These are phyloP conservation scores for Kwoniella sp. DNA, from an alignment of 768 basidiomycete genomes.

Conservation along the genomic window DNA sequence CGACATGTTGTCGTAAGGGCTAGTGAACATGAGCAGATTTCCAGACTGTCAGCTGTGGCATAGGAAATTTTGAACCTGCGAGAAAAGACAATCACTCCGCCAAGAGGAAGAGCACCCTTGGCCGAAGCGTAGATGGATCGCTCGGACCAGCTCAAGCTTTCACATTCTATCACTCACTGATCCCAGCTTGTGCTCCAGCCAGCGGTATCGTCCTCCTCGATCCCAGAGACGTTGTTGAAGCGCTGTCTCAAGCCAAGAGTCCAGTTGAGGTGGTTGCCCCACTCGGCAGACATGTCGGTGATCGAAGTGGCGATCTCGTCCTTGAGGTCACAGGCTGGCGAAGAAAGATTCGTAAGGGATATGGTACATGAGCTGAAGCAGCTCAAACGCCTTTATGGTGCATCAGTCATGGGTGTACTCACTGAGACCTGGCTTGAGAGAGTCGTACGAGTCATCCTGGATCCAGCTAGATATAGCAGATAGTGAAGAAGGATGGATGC, in stretches of 20 bases:
- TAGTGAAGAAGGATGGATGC: not conserved
- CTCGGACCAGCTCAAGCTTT: too few relatives aligned
- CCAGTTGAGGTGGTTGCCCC: constrained; percentile 32
- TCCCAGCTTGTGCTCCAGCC: constrained; percentile 44
- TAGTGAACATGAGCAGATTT: not conserved
- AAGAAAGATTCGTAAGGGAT: not conserved
- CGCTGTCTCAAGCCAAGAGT: constrained; percentile 18
- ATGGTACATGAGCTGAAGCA: not conserved
- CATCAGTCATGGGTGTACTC: not conserved
- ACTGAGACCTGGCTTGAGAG: constrained; percentile 37
- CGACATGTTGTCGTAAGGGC: constrained; percentile 43
- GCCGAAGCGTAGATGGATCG: too few relatives aligned
- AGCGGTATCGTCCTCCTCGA: constrained; percentile 33
- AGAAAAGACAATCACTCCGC: too few relatives aligned
- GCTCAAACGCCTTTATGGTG: not conserved
- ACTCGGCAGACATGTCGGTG: constrained; percentile 18
- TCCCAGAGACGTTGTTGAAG: constrained; percentile 42
- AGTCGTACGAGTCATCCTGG: constrained; percentile 37
- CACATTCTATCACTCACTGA: constrained; percentile 38
- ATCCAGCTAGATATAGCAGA: constrained; percentile 6
- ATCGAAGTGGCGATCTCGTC: constrained; percentile 20
- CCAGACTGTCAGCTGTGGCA: not conserved
- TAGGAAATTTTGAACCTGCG: too few relatives aligned
- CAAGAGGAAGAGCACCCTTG: too few relatives aligned
- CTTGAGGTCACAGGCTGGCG: constrained; percentile 25